Evolutionary conservation across 306 rosid genomes (phyloP).

Genomic region (Hippophae tibetana): DNA sequence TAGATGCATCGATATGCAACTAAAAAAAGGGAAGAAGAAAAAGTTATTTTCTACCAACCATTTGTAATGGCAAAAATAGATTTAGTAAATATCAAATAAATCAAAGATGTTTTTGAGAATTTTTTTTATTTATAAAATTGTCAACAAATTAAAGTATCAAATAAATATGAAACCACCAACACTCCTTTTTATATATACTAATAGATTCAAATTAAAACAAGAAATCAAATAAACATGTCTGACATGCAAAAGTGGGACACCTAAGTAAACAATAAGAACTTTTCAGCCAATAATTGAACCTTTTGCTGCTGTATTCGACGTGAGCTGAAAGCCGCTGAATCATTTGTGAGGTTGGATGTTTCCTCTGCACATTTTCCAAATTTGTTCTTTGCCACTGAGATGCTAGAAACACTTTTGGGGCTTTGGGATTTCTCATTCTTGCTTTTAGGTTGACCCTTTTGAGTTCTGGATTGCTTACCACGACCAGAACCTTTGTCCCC

Average conservation of each 20-base stretch:
- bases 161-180: too few species aligned
- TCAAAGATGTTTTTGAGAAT: too few species aligned
- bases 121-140: too few species aligned
- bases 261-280: slow-evolving; percentile 10
- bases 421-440: slow-evolving; percentile 45
- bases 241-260: slow-evolving; percentile 12
- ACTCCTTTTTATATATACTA: too few species aligned
- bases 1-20: too few species aligned
- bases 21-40: too few species aligned
- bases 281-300: slow-evolving; percentile 44
- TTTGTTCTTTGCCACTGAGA: slow-evolving; percentile 34
- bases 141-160: too few species aligned
- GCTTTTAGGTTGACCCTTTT: slow-evolving; percentile 38
- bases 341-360: slow-evolving; percentile 44
- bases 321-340: slow-evolving; percentile 34
- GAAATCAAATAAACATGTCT: not conserved
- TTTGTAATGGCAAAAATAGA: too few species aligned
- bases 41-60: too few species aligned
- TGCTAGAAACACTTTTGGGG: slow-evolving; percentile 29
- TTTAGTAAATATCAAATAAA: too few species aligned
- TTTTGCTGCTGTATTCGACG: slow-evolving; percentile 43
- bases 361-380: slow-evolving; percentile 49
- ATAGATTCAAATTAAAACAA: too few species aligned
- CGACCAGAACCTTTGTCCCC: slow-evolving; percentile 32
- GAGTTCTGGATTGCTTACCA: slow-evolving; percentile 29